phyloP scores from a whole-genome alignment of 2,329 filamentous ascomycete species.

The Ceratocystiopsis brevicomis region DNA sequence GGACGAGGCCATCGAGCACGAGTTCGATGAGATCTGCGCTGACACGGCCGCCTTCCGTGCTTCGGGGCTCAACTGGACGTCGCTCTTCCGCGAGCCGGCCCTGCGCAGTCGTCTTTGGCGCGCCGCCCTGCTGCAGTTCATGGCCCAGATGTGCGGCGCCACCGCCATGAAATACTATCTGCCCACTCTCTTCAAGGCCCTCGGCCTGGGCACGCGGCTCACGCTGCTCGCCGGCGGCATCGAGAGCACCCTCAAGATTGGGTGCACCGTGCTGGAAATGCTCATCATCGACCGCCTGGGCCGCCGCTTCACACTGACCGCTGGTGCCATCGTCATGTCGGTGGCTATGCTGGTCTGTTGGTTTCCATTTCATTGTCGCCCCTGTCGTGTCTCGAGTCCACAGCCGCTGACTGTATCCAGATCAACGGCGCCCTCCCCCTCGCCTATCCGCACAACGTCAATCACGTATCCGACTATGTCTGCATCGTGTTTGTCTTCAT shows the following conservation, averaged over 20 bases:
- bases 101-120: conserved; percentile 36
- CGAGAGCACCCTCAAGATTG: conserved; percentile 38
- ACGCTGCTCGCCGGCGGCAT: conserved; percentile 34
- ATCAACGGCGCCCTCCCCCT: conserved; percentile 34
- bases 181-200: conserved; percentile 29
- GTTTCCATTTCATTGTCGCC: no score
- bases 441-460: conserved; percentile 29
- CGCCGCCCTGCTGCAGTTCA: conserved; percentile 36
- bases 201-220: conserved; percentile 28
- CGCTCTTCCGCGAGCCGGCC: conserved; percentile 27
- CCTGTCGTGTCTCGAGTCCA: no score
- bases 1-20: conserved; percentile 19
- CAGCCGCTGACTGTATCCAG: no score
- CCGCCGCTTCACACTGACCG: conserved; percentile 26
- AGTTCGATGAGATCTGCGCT: conserved; percentile 27
- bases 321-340: conserved; percentile 32
- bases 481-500: conserved; percentile 39
- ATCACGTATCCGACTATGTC: conserved; percentile 26
- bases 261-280: conserved; percentile 36
- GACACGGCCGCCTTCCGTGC: conserved; percentile 21
- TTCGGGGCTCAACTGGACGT: conserved; percentile 21
- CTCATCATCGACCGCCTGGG: conserved; percentile 34
- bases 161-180: conserved; percentile 43
- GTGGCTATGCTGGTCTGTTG: conserved; percentile 22
- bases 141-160: conserved; percentile 40